Evolutionary conservation across 2,329 filamentous ascomycete genomes (phyloP).

Genomic region (Ophiobolus disseminans): DNA sequence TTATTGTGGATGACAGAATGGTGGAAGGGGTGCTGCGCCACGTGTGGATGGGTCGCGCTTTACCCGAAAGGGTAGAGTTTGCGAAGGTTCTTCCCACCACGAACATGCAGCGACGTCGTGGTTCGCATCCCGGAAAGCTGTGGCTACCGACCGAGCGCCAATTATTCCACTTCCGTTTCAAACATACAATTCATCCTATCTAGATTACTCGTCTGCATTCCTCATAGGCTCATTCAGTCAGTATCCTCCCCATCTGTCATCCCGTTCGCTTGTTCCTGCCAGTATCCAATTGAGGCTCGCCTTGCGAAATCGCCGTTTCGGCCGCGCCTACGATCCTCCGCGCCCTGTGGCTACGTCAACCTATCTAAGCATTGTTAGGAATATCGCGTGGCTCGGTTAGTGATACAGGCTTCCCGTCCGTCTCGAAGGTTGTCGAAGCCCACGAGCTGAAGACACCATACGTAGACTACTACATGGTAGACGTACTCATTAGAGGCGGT

Average conservation of each 20-base stretch:
- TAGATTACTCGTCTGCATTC: conserved; percentile 13
- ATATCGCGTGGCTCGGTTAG: conserved; percentile 17
- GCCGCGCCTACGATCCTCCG: conserved; percentile 1
- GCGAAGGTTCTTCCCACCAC: conserved; percentile 26
- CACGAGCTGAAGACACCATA: conserved; percentile 18
- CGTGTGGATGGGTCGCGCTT: conserved; percentile 9
- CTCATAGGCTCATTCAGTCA: conserved; percentile 17
- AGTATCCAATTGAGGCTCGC: not conserved
- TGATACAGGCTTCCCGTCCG: conserved; percentile 8
- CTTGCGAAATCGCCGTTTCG: conserved; percentile 10
- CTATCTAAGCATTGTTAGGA: conserved; percentile 2
- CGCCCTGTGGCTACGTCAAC: conserved; percentile 13
- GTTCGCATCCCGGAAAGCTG: conserved; percentile 13
- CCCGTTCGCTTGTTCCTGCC: conserved; percentile 21
- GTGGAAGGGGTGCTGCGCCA: conserved; percentile 15
- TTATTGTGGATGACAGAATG: conserved; percentile 7
- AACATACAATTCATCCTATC: conserved; percentile 16
- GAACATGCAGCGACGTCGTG: conserved; percentile 13
- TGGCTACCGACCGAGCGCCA: conserved; percentile 16
- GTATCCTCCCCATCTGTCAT: conserved; percentile 10
- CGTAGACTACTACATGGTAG: conserved; percentile 25
- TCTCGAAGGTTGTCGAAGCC: conserved; percentile 16
- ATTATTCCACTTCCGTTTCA: conserved; percentile 10
- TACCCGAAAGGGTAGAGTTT: conserved; percentile 26
- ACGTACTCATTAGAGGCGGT: conserved; percentile 37